These are phyloP conservation scores for Gymnopilus junonius DNA, from an alignment of 768 basidiomycete genomes.

Conservation along the genomic window DNA sequence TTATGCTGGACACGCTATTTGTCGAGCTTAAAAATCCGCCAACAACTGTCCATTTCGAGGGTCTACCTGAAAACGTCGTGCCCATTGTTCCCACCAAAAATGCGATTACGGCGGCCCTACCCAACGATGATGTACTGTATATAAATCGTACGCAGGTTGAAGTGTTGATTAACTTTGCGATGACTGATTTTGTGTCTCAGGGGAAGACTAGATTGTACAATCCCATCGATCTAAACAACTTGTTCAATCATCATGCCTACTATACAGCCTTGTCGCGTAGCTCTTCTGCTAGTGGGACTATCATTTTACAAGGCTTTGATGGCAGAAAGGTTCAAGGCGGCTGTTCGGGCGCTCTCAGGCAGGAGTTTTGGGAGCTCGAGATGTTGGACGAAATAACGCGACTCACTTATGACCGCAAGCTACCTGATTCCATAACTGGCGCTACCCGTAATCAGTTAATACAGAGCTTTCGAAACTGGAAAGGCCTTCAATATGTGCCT, in stretches of 20 bases:
- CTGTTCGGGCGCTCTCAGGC: constrained; percentile 25
- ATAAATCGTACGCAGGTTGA: constrained; percentile 28
- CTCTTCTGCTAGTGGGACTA: constrained; percentile 30
- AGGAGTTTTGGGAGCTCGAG: constrained; percentile 40
- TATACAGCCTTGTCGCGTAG: constrained; percentile 37
- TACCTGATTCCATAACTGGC: constrained; percentile 13
- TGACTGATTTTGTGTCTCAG: constrained; percentile 39
- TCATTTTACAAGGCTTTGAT: constrained; percentile 34
- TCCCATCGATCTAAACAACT: constrained; percentile 30
- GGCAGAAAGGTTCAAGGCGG: constrained; percentile 21
- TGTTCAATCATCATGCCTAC: constrained; percentile 22
- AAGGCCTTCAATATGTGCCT: neutral
- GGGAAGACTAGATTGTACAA: constrained; percentile 33
- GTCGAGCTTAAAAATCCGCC: constrained; percentile 31
- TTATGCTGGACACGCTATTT: constrained; percentile 32
- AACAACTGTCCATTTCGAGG: constrained; percentile 19
- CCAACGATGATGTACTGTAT: constrained; percentile 14
- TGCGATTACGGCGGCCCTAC: constrained; percentile 1
- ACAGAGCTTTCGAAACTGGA: neutral
- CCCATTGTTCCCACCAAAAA: constrained; percentile 16
- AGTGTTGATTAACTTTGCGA: constrained; percentile 33
- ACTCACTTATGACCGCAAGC: constrained; percentile 14
- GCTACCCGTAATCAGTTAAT: constrained; percentile 13
- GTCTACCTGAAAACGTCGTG: constrained; percentile 34
- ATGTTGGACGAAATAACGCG: constrained; percentile 38